phyloP scores from a whole-genome alignment of 805 yeast species.

The Vanderwaltozyma tropicalis region DNA sequence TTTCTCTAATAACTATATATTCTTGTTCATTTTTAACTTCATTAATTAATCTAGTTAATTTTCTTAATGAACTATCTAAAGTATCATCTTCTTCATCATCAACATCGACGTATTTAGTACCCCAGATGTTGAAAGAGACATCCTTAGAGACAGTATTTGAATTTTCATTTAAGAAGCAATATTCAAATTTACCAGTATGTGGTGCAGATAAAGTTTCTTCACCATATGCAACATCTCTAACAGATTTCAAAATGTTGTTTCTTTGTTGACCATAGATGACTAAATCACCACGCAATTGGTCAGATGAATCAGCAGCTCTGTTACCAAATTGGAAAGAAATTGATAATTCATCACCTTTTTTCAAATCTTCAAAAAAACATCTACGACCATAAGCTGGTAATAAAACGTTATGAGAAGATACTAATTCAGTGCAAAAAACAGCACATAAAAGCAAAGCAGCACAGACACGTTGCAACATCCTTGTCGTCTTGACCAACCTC shows the following conservation, averaged over 20 bases:
- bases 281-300: constrained; percentile 61
- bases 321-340: constrained; percentile 91
- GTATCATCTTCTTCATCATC: constrained; percentile 68
- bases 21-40: constrained; percentile 87
- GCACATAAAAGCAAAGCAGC: neutral
- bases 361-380: constrained; percentile 80
- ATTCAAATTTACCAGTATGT: constrained; percentile 63
- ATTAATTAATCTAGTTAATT: constrained; percentile 62
- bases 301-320: constrained; percentile 60
- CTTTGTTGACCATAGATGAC: constrained; percentile 37
- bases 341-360: constrained; percentile 75
- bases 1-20: constrained; percentile 89
- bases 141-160: constrained; percentile 67
- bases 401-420: constrained; percentile 68
- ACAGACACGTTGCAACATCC: too few relatives aligned
- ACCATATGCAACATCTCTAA: constrained; percentile 63
- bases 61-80: constrained; percentile 73
- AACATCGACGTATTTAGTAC: constrained; percentile 75
- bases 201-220: constrained; percentile 63
- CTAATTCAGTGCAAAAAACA: neutral
- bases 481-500: neutral
- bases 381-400: constrained; percentile 76
- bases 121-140: constrained; percentile 91
- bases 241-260: constrained; percentile 36
- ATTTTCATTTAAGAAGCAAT: constrained; percentile 87